phyloP scores from a whole-genome alignment of 2,329 filamentous ascomycete species.

The Botrytis tulipae region DNA sequence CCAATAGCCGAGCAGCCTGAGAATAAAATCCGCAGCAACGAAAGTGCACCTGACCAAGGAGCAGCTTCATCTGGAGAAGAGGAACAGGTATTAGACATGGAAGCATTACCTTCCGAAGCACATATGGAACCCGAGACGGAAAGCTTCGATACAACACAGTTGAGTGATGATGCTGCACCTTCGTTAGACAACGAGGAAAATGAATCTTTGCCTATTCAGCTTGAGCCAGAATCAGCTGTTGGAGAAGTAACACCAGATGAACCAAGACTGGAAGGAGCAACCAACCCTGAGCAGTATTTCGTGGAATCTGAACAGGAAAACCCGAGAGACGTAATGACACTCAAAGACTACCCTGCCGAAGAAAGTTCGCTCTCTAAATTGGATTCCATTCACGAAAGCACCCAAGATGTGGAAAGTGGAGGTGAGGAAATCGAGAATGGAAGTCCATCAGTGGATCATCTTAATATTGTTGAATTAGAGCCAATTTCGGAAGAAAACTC shows the following conservation, averaged over 20 bases:
- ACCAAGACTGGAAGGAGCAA: fast-evolving
- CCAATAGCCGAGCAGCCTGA: fast-evolving
- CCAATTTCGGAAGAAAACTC: too few species aligned
- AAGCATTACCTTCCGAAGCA: fast-evolving
- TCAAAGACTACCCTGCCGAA: background rate
- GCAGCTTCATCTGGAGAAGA: background rate
- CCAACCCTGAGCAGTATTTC: fast-evolving
- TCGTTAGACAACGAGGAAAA: background rate
- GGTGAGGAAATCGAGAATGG: background rate
- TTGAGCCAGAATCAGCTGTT: background rate
- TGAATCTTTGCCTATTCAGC: too few species aligned
- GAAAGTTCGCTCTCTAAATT: fast-evolving
- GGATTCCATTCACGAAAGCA: fast-evolving
- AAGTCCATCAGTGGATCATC: background rate
- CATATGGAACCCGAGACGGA: too few species aligned
- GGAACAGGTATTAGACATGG: too few species aligned
- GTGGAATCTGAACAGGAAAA: too few species aligned
- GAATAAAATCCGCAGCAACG: background rate
- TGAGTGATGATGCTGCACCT: too few species aligned
- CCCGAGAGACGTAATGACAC: fast-evolving
- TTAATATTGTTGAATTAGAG: background rate
- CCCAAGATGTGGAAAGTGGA: background rate
- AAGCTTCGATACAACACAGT: fast-evolving
- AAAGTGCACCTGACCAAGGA: too few species aligned
- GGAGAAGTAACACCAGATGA: fast-evolving